Evolutionary conservation across 1,139 yeast species (phyloP), one percentile per base, ranked within the genome.

Genomic region (Zygoascus sp.): DNA sequence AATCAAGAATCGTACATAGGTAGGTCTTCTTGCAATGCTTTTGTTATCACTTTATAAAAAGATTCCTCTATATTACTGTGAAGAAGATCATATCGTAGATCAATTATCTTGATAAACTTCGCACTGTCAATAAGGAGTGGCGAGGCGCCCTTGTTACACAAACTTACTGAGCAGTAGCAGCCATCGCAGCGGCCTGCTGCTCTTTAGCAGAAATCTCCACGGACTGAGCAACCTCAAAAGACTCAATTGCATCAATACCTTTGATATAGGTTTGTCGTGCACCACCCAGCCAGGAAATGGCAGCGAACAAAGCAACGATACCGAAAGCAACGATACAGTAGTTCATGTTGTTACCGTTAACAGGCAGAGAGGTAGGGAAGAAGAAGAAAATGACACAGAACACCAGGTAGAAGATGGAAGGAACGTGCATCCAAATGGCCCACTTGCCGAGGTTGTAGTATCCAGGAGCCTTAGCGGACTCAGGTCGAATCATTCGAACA

Each of bases 351-450:
- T 62, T 61, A 58, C 79, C 75, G 2, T 78, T 75, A 11, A 87
- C 76, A 46, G 84, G 85, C 50, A 84, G 70, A 35, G 80, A 80
- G 0, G 89, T 84, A 1, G 96, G 95, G 64, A 84, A 70, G 55
- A 92, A 83, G 45, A 87, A 73, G 6, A 83, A 67, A 50, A 81
- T 72, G 46, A 85, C 79, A 41, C 83, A 65, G 21, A 75, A 49
- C 7, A 83, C 72, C 82, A 92, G 83, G 39, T 75, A 58, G 11
- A 83, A 71, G 22, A 89, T 76, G 1, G 81, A 62, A 1, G 75
- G 64, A 57, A 84, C 83, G 22, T 47, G 84, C 68, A 6, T 79
- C 52, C 75, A 85, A n/a, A 32, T 34, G 81, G 1, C 95, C 95
- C 47, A 61, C 56, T 73, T 77, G 46, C 80, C 74, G 46, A 87